Evolutionary conservation across 2,329 filamentous ascomycete genomes (phyloP).

Genomic region (Neofusicoccum kwambonambiense): DNA sequence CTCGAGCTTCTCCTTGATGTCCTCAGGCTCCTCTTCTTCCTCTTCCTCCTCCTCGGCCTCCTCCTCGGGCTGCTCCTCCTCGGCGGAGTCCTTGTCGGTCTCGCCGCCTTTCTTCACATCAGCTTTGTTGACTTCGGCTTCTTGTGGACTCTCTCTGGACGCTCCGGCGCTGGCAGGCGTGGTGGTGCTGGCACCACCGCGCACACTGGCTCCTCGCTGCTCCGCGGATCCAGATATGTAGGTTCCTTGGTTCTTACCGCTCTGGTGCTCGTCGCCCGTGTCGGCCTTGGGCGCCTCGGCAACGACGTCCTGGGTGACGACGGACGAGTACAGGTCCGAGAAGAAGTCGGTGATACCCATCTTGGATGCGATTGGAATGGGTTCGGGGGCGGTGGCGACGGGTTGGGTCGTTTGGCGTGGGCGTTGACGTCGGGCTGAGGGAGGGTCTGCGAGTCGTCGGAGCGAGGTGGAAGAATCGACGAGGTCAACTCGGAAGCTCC

Average conservation of each 20-base stretch:
- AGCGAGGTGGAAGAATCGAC: constrained; percentile 18
- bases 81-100: constrained; percentile 47
- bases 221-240: constrained; percentile 28
- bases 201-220: constrained; percentile 30
- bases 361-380: constrained; percentile 9
- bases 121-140: constrained; percentile 23
- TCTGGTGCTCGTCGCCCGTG: constrained; percentile 27
- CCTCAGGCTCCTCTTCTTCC: constrained; percentile 76
- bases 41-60: constrained; percentile 73
- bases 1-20: constrained; percentile 84
- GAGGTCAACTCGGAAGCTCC: constrained; percentile 11
- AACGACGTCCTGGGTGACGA: constrained; percentile 49
- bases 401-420: neutral
- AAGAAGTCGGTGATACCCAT: constrained; percentile 67
- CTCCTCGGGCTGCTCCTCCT: constrained; percentile 58
- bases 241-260: constrained; percentile 37
- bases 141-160: constrained; percentile 42
- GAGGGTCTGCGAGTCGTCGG: constrained; percentile 7
- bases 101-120: constrained; percentile 36
- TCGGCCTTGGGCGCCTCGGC: constrained; percentile 46
- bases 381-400: neutral
- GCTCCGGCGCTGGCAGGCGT: constrained; percentile 41
- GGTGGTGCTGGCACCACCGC: constrained; percentile 40
- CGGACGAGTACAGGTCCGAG: constrained; percentile 64
- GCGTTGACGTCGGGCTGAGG: constrained; percentile 14